Percentiles rank a stretch among this genome's conserved stretches.
Conservation (phyloP, 805 yeast species). For the Metschnikowia cerradonensis region DNA sequence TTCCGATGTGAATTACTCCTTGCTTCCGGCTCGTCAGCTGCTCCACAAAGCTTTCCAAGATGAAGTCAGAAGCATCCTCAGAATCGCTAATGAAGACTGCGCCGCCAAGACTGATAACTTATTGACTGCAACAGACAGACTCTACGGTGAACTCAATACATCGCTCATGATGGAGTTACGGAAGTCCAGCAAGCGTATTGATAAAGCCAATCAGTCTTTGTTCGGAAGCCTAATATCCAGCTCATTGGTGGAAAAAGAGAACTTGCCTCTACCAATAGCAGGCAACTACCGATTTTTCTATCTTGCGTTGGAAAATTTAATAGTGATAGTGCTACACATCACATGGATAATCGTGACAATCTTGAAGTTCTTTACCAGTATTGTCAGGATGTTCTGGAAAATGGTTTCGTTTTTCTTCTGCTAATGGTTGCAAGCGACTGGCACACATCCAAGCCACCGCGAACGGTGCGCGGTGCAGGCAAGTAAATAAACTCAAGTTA, state of each 20-base stretch:
- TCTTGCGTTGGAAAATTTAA: conserved; percentile 45
- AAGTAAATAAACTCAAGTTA: not conserved
- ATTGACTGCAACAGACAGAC: conserved; percentile 60
- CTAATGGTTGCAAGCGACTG: conserved; percentile 2
- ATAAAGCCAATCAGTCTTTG: conserved; percentile 36
- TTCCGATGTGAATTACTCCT: conserved; percentile 28
- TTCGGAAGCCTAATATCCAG: conserved; percentile 23
- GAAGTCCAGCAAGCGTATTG: conserved; percentile 46
- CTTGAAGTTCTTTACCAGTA: conserved; percentile 32
- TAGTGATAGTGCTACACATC: conserved; percentile 48
- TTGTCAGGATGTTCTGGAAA: conserved; percentile 17
- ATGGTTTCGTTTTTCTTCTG: not conserved
- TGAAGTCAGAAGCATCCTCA: conserved; percentile 34
- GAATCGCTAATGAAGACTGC: conserved; percentile 39
- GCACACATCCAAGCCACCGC: not conserved
- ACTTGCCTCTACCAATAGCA: conserved; percentile 24
- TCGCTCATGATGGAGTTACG: conserved; percentile 61
- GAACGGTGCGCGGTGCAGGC: not conserved
- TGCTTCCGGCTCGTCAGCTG: conserved; percentile 32
- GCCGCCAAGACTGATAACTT: conserved; percentile 57
- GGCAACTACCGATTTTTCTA: conserved; percentile 39
- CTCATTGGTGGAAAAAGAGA: conserved; percentile 13
- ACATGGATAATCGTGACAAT: conserved; percentile 56
- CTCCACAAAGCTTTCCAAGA: conserved; percentile 30
- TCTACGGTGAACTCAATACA: conserved; percentile 70